These are phyloP conservation scores for Macadamia integrifolia DNA, from an alignment of 164 flowering plant genomes.

Conservation along the genomic window DNA sequence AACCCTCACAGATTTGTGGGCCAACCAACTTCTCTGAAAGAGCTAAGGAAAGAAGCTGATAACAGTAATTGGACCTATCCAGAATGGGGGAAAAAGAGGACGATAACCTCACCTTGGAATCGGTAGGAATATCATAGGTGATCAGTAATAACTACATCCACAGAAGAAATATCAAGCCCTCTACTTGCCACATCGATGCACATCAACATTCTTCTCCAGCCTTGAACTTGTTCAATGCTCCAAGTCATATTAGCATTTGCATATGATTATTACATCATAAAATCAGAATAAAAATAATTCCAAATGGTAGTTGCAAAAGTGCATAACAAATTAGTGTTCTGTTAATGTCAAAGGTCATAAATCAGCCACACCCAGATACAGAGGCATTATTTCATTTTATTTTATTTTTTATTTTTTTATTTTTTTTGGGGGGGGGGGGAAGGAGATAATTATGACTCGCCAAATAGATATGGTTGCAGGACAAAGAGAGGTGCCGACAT, in stretches of 20 bases:
- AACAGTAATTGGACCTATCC: not conserved
- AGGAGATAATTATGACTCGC: too few relatives aligned
- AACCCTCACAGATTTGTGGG: not conserved
- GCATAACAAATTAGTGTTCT: too few relatives aligned
- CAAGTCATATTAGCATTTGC: slow-evolving; percentile 33
- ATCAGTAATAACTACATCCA: slow-evolving; percentile 64
- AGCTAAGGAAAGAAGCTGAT: not conserved
- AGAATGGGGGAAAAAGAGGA: not conserved
- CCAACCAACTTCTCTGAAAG: not conserved
- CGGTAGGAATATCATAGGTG: slow-evolving; percentile 82
- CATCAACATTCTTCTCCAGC: slow-evolving; percentile 82
- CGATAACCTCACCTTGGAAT: slow-evolving; percentile 60
- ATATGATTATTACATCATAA: too few relatives aligned
- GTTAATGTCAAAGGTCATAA: too few relatives aligned
- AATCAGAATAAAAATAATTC: too few relatives aligned
- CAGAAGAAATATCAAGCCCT: slow-evolving; percentile 94
- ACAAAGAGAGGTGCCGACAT: too few relatives aligned
- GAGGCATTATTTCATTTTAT: too few relatives aligned
- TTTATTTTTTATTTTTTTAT: too few relatives aligned
- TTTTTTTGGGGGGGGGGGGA: too few relatives aligned
- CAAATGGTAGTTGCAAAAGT: too few relatives aligned
- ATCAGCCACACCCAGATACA: too few relatives aligned
- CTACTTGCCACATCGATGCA: slow-evolving; percentile 96
- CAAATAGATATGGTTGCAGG: too few relatives aligned
- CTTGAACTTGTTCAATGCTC: slow-evolving; percentile 83